Conservation (phyloP, 441 rosid genomes). For the Biscutella laevigata region DNA sequence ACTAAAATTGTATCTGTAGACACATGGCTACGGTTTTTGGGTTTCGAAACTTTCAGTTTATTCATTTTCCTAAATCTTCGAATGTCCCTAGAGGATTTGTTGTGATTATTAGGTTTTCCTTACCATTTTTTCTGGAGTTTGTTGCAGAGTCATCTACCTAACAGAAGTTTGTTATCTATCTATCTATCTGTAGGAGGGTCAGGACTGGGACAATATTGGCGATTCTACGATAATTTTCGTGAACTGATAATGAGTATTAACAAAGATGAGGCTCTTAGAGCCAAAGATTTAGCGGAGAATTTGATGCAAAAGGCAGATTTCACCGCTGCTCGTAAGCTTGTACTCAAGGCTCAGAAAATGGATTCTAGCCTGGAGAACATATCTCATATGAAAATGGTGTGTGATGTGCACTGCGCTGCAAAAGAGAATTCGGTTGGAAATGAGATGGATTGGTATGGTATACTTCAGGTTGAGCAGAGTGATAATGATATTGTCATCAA, state of each 20-base stretch:
- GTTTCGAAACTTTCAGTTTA: not conserved
- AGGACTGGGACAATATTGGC: not conserved
- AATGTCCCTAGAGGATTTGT: not conserved
- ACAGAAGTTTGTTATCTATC: not conserved
- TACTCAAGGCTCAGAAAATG: constrained; percentile 55
- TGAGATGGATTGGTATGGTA: constrained; percentile 86
- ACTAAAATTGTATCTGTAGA: not conserved
- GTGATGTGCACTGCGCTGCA: constrained; percentile 85
- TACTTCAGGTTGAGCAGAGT: constrained; percentile 60
- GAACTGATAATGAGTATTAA: constrained; percentile 54
- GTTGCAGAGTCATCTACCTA: not conserved
- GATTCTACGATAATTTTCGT: constrained; percentile 7
- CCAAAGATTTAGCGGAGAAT: constrained; percentile 57
- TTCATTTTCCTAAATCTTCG: not conserved
- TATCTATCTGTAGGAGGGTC: constrained; percentile 2
- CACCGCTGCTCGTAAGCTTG: constrained; percentile 54
- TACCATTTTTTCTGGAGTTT: not conserved
- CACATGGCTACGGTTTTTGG: constrained; percentile 14
- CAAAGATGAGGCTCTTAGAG: constrained; percentile 86
- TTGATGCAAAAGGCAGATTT: constrained; percentile 61
- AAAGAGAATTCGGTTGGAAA: constrained; percentile 46
- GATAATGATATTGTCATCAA: constrained; percentile 61
- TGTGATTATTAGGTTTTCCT: too few species aligned
- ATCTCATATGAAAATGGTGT: constrained; percentile 66
- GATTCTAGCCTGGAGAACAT: constrained; percentile 56